Base-by-base conservation (phyloP, 2,329 filamentous ascomycete species). In the Cladosporium sp. region DNA sequence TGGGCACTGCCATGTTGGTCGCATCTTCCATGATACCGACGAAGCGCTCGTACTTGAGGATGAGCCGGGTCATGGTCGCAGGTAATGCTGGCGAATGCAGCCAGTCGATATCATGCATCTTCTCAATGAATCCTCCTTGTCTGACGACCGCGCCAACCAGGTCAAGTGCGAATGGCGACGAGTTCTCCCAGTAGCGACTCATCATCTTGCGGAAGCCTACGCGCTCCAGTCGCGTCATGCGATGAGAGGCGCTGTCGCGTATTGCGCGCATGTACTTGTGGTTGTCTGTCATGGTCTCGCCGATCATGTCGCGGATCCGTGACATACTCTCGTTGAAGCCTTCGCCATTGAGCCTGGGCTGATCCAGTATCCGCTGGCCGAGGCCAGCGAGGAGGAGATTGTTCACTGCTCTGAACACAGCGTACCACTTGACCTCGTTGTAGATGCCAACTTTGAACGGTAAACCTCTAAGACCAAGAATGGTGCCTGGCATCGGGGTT, bases 61-160 rank as follows among this genome's bases (percentile, higher is more conserved):
- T 79, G 0, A 92, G 80, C 0, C 90, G 84, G 0, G 74, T 68
- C 85, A 91, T 91, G 0, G 89, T 93, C 0, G 83, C 79, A 3
- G 77, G 78, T 0, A 88, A 83, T 0, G 87, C 81, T 0, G 91
- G 90, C 28, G 88, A 90, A 75, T 91, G 91, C 1, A 93, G 79
- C 91, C 91, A 94, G 77, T 92, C 89, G 56, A 93, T 86, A 69
- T 85, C 82, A 69, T 85, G 83, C 90, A 94, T 93, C 79, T 94
- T 91, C 66, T 88, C 85, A 2, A 87, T 78, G 70, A 91, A 91
- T 56, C 84, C 80, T 21, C 86, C 84, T 73, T 92, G 89, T 0
- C 89, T 82, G 69, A 89, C 80, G 2, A 91, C 86, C 0, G 88
- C 89, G 1, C 87, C 86, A 5, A 82, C 79, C 1, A 91, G 84